Base-by-base conservation (phyloP, 2,329 filamentous ascomycete species). In the Fusarium sp. region DNA sequence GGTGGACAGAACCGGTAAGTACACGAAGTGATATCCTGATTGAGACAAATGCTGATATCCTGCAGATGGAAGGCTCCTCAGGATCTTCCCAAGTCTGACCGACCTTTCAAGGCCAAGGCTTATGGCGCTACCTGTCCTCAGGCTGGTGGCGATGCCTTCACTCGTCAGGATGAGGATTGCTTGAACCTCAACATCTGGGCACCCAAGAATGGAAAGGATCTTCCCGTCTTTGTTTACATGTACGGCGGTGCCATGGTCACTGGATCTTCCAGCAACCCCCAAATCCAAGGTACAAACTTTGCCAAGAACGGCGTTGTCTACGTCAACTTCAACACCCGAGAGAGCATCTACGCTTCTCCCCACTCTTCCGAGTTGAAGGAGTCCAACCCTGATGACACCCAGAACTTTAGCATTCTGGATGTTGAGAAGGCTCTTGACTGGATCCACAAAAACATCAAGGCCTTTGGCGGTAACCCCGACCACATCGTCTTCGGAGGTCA, bases 401-500 rank as follows among this genome's bases (percentile, higher is more conserved):
- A 74, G 13, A 75, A 75, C 63, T 75, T 75, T 43, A 68, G 72
- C 56, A 73, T 75, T 20, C 25, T 75, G 18, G 73, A 75, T 50
- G 69, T 75, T 0, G 68, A 75, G 11, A 74, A 73, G 54, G 73
- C 73, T 23, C n/a, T 75, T 41, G 73, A 72, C n/a, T 75, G 73
- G 73, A 47, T 75, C 21, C 70, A 51, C 40, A 66, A 72, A 10
- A 75, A 75, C 50, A 75, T 75, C 28, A 23, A 28, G 18, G 82
- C 80, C 34, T 84, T 84, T 57, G 82, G 82, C 3, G 82, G 82
- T 25, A 79, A 84, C 63, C 81, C 82, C 5, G 76, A 83, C 37
- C 82, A 81, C 54, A 79, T 84, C 4, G 81, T 83, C n/a, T 77
- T 83, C 7, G 82, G 82, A 48, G 82, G 82, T 2, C 78, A 81